Base-by-base conservation (phyloP, 129 eudicot genomes). In the Pittosporum tobira region DNA sequence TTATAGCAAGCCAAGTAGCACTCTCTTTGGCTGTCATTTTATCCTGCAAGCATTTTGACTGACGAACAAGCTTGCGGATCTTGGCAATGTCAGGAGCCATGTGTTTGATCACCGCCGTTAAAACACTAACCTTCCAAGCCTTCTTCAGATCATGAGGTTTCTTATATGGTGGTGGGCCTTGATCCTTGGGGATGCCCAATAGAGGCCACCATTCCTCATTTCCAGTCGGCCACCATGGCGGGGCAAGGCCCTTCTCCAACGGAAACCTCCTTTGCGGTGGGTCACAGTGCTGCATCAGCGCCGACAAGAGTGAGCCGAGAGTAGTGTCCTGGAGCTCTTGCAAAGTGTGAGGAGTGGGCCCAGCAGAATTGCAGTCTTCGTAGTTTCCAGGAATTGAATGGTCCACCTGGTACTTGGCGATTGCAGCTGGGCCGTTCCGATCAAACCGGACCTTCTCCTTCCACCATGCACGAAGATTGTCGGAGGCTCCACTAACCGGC, bases 211-310 rank as follows among this genome's bases (percentile, higher is more conserved):
- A 85, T 26, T 85, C 83, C 60, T 85, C 94, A 29, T 75, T 70
- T 51, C 94, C 94, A 2, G 78, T 62, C 14, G 94, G 94, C 94
- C 94, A 85, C 94, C 94, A 85, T 0, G 89, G 94, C 7, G 94
- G 94, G 16, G 94, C 80, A 16, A 84, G 71, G 14, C 94, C 88
- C 62, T 81, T 84, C 67, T 84, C 94, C 66, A 84, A 57, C 0
- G 94, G 94, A 43, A 85, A 85, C 64, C 94, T 71, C 76, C 94
- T 72, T 72, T 85, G 94, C 0, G 94, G 94, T 2, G 91, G 91
- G 26, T 83, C 85, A 38, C 91, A 83, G 37, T 83, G 91, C 64
- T 83, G 91, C 91, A 84, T 84, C 53, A 84, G 67, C 45, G 94
- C 94, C 1, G 94, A 84, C 48, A 85, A 51, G 38, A 85, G 85